These are phyloP conservation scores for Aspergillus incahuasiensis DNA, from an alignment of 495 filamentous ascomycete genomes.

Conservation along the genomic window DNA sequence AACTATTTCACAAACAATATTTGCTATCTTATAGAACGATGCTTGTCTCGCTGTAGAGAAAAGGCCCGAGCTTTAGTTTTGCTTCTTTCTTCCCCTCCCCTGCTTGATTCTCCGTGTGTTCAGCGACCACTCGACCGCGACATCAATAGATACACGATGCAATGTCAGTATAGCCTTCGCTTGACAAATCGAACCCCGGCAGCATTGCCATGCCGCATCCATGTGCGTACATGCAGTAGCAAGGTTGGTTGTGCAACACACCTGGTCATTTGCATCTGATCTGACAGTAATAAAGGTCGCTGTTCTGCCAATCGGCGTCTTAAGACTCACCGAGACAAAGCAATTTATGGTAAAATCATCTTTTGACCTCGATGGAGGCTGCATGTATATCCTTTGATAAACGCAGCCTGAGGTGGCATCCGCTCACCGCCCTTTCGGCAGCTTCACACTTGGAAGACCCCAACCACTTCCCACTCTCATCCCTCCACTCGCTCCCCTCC, in stretches of 20 bases:
- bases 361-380: slow-evolving; percentile 3
- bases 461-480: slow-evolving; percentile 3
- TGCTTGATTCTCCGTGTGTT: neutral
- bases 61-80: neutral
- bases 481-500: slow-evolving; percentile 9
- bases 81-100: neutral
- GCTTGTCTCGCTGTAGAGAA: neutral
- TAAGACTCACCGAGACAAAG: neutral
- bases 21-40: neutral
- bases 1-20: neutral
- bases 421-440: slow-evolving; percentile 15
- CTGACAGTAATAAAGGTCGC: neutral
- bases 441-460: neutral
- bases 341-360: neutral
- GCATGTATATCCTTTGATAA: neutral
- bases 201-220: neutral
- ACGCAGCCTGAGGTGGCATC: slow-evolving; percentile 8
- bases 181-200: neutral
- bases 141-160: neutral
- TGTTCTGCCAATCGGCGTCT: slow-evolving; percentile 8
- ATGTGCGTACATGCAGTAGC: neutral
- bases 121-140: neutral
- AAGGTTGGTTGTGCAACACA: slow-evolving; percentile 2
- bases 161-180: neutral
- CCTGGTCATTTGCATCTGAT: slow-evolving; percentile 13